phyloP scores from a whole-genome alignment of 345 rosid genomes.

The Raphanus raphanistrum region DNA sequence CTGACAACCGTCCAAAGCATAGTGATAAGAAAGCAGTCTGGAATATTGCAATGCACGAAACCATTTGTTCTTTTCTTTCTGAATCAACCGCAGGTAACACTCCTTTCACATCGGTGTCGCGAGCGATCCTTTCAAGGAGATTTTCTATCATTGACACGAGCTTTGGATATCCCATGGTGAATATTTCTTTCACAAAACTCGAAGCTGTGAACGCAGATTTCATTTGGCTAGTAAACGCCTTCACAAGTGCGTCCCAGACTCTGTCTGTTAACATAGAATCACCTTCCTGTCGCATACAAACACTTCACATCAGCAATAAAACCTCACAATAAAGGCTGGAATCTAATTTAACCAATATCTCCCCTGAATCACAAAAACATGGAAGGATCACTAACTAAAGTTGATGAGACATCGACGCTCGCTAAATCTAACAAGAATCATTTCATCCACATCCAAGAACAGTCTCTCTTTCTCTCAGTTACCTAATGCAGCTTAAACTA shows the following conservation, averaged over 20 bases:
- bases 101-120: conserved; percentile 85
- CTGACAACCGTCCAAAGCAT: conserved; percentile 82
- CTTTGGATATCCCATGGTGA: conserved; percentile 90
- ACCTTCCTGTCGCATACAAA: conserved; percentile 59
- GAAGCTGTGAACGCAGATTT: conserved; percentile 96
- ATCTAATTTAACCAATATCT: not conserved
- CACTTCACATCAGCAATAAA: conserved; percentile 33
- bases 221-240: conserved; percentile 89
- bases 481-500: conserved; percentile 16
- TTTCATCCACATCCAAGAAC: conserved; percentile 3
- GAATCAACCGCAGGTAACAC: conserved; percentile 75
- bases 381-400: not conserved
- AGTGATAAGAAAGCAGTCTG: conserved; percentile 84
- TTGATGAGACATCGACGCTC: conserved; percentile 4
- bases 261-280: conserved; percentile 81
- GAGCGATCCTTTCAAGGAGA: conserved; percentile 82
- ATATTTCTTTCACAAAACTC: conserved; percentile 94
- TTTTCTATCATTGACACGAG: conserved; percentile 81
- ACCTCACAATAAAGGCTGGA: not conserved
- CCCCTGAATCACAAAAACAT: conserved; percentile 12
- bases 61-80: conserved; percentile 80
- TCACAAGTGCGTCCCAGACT: conserved; percentile 96
- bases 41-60: conserved; percentile 74
- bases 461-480: not conserved
- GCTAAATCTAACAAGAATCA: conserved; percentile 1